A percentile compares a stretch with the other conserved stretches of the same genome.
These are phyloP conservation scores for Trichomonas vaginalis DNA, from an alignment of 208 protist genomes.

Conservation along the genomic window DNA sequence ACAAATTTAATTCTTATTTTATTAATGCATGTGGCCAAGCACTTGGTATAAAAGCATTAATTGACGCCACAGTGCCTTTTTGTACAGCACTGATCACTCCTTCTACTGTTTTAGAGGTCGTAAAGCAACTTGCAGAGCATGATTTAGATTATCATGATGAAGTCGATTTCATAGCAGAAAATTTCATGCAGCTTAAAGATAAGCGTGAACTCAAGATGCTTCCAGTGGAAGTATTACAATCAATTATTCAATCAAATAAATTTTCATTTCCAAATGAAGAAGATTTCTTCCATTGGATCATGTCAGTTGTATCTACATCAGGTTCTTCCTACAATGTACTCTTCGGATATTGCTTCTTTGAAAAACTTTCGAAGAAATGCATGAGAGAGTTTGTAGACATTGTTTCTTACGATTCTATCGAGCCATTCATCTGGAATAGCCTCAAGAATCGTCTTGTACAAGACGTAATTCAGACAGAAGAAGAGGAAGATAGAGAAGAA, in stretches of 20 bases:
- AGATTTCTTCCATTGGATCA: not conserved
- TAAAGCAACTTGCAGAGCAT: not conserved
- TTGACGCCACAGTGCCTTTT: not conserved
- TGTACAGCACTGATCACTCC: not conserved
- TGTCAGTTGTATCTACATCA: not conserved
- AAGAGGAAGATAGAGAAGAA: not conserved
- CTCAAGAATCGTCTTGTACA: not conserved
- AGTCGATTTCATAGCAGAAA: not conserved
- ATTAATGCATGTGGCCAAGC: not conserved
- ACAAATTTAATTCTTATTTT: not conserved
- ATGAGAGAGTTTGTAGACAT: not conserved
- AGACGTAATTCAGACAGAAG: not conserved
- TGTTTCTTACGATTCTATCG: not conserved
- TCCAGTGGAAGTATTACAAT: not conserved
- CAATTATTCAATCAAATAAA: not conserved
- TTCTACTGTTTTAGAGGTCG: not conserved
- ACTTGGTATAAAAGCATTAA: not conserved
- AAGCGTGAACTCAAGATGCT: not conserved
- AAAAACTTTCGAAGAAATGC: not conserved
- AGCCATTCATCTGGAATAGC: not conserved
- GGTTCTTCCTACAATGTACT: not conserved
- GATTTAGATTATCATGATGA: not conserved
- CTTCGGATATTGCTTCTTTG: not conserved
- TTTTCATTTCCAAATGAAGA: not conserved
- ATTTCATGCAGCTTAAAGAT: not conserved